A percentile compares a stretch with the other conserved stretches of the same genome.
Evolutionary conservation across 2,329 filamentous ascomycete genomes (phyloP).

Genomic region (Penicillium glabrum): DNA sequence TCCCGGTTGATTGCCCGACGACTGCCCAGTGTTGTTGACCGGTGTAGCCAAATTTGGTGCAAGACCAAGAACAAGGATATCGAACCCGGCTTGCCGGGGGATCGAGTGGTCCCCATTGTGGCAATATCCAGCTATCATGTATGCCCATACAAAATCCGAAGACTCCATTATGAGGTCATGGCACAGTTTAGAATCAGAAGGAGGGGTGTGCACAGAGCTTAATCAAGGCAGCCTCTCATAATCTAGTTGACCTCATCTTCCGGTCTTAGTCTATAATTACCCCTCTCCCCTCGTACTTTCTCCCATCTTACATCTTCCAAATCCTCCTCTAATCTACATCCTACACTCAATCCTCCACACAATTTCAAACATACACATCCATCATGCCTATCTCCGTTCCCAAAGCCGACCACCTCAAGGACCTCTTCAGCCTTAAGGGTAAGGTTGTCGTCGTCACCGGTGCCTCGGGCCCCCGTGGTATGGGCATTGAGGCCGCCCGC

Average conservation of each 20-base stretch:
- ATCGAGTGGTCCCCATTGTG: background rate
- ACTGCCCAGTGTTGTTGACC: background rate
- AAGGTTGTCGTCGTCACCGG: slow-evolving; percentile 43
- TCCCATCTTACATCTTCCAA: background rate
- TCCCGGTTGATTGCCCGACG: background rate
- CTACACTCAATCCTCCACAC: background rate
- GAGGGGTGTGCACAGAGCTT: background rate
- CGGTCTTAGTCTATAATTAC: background rate
- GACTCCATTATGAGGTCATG: slow-evolving; percentile 18
- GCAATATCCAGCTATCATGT: background rate
- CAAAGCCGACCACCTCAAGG: slow-evolving; percentile 34
- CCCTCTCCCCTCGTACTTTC: background rate
- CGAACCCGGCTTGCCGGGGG: slow-evolving; percentile 1
- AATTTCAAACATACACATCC: background rate
- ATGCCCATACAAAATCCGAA: background rate
- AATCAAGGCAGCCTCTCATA: background rate
- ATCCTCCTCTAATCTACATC: background rate
- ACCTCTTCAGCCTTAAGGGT: slow-evolving; percentile 47
- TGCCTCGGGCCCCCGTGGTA: slow-evolving; percentile 61
- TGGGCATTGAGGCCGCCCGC: slow-evolving; percentile 66
- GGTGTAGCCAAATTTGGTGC: background rate
- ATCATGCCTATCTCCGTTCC: slow-evolving; percentile 43
- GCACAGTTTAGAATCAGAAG: background rate
- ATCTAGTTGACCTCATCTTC: background rate
- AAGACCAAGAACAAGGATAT: background rate